These are phyloP conservation scores for Coniochaeta ligniaria DNA, from an alignment of 2,329 filamentous ascomycete species.

Conservation along the genomic window DNA sequence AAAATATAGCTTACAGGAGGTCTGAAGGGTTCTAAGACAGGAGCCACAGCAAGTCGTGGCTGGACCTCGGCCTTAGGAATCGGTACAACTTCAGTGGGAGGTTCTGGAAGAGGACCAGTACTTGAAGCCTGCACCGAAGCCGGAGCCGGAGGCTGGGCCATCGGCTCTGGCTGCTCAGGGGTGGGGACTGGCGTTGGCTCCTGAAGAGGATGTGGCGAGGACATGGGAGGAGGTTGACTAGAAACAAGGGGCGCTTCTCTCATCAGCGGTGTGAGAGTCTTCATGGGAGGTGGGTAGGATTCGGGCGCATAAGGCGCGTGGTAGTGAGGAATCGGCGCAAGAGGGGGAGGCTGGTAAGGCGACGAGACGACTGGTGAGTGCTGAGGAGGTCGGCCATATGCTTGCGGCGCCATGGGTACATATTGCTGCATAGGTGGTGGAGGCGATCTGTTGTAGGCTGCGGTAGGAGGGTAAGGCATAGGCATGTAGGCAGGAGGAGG, in stretches of 20 bases:
- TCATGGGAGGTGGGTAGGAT: constrained; percentile 29
- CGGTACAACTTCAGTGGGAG: constrained; percentile 16
- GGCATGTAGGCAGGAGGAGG: constrained; percentile 35
- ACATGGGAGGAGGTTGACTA: not conserved
- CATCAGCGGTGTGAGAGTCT: constrained; percentile 39
- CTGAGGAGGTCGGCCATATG: constrained; percentile 38
- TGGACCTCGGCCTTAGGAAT: constrained; percentile 13
- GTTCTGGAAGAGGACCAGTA: constrained; percentile 8
- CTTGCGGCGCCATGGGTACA: constrained; percentile 41
- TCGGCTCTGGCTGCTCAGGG: not conserved
- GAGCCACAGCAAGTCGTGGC: not conserved
- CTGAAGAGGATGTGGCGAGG: constrained; percentile 1
- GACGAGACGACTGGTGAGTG: constrained; percentile 40
- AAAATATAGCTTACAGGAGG: constrained; percentile 39
- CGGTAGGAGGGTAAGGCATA: constrained; percentile 32
- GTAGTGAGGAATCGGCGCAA: constrained; percentile 37
- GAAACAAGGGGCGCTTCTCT: constrained; percentile 4
- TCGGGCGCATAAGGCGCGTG: constrained; percentile 35
- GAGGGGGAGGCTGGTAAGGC: constrained; percentile 45
- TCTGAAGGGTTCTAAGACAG: constrained; percentile 28
- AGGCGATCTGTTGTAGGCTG: constrained; percentile 35
- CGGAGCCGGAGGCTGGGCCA: constrained; percentile 9
- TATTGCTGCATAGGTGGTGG: constrained; percentile 47
- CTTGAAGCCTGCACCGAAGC: constrained; percentile 1
- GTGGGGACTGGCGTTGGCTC: not conserved